phyloP scores from a whole-genome alignment of 2,329 filamentous ascomycete genomes.

The Corniculantispora saksenae region DNA sequence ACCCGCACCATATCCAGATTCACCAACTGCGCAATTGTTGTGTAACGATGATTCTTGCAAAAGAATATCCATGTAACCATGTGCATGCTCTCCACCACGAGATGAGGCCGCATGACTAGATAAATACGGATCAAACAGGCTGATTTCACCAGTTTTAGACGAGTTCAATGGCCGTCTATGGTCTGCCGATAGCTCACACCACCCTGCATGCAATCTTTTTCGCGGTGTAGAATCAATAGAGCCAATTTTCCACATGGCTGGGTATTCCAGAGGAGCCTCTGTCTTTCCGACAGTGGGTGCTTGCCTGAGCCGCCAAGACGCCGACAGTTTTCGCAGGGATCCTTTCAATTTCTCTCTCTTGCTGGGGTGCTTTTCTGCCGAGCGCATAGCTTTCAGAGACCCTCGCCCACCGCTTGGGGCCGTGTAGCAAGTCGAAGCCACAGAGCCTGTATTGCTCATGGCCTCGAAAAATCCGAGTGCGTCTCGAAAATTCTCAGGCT shows the following conservation, averaged over 20 bases:
- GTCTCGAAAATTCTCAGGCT: constrained; percentile 21
- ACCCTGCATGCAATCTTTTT: constrained; percentile 14
- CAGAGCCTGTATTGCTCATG: constrained; percentile 21
- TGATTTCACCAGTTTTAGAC: constrained; percentile 1
- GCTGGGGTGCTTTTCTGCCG: not conserved
- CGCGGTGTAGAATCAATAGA: constrained; percentile 10
- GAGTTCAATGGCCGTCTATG: not conserved
- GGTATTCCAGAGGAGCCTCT: not conserved
- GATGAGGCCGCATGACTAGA: not conserved
- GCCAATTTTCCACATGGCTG: constrained; percentile 14
- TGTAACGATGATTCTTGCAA: constrained; percentile 12
- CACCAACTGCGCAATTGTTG: not conserved
- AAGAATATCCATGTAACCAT: not conserved
- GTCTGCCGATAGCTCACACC: constrained; percentile 13
- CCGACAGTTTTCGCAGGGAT: constrained; percentile 25
- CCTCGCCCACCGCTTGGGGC: not conserved
- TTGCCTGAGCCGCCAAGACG: constrained; percentile 24
- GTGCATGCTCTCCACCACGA: not conserved
- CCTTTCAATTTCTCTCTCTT: constrained; percentile 18
- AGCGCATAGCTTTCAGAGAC: not conserved
- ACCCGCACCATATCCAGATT: not conserved
- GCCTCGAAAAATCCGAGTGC: constrained; percentile 35
- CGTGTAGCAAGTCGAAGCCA: not conserved
- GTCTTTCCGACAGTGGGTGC: constrained; percentile 13
- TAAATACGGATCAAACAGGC: constrained; percentile 9